Evolutionary conservation across 306 rosid species (phyloP), one percentile per base, ranked within the genome.

Genomic region (Malus sieversii): DNA sequence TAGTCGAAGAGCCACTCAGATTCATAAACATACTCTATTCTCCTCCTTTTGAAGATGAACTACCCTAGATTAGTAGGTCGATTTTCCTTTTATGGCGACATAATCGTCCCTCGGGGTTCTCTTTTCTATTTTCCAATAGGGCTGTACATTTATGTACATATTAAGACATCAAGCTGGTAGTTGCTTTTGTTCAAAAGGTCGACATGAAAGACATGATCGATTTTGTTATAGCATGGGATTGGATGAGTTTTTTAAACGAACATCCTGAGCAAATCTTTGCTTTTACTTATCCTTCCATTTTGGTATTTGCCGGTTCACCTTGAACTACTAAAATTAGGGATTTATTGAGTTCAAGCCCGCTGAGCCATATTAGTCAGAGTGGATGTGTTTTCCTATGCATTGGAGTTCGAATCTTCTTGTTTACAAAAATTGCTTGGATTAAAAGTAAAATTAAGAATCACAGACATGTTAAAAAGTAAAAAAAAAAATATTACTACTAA

Each of bases 1-100:
- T 85, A 87, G 81, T 79, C 92, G 68, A 85, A 78, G 66, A 83
- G 79, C 80, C 93, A 79, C 80, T 45, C 84, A 4, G 80, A 79
- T 75, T 69, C 84, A 82, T 86, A 71, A 81, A 62, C 30, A 9
- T 62, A 0, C 44, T 18, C 66, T 35, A 22, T 14, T 51, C 55
- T 51, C 55, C 51, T 27, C 19, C 4, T 61, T 1, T 2, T 44
- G 29, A 59, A 40, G 67, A 15, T 59, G 42, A 59, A 40, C 14
- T 59, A 23, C 68, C 55, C 68, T 57, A 22, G 38, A 66, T 29
- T 45, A 64, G 44, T 27, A 51, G 29, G 57, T 68, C 46, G 35
- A 20, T 19, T 22, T 65, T 57, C 15, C 58, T 42, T 63, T 51
- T 13, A 23, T 35, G 66, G 23, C 30, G 32, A 27, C 79, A 23